Evolutionary conservation across 2,329 filamentous ascomycete genomes (phyloP), one percentile per base, ranked within the genome.

Genomic region (Cercospora nicotianae): DNA sequence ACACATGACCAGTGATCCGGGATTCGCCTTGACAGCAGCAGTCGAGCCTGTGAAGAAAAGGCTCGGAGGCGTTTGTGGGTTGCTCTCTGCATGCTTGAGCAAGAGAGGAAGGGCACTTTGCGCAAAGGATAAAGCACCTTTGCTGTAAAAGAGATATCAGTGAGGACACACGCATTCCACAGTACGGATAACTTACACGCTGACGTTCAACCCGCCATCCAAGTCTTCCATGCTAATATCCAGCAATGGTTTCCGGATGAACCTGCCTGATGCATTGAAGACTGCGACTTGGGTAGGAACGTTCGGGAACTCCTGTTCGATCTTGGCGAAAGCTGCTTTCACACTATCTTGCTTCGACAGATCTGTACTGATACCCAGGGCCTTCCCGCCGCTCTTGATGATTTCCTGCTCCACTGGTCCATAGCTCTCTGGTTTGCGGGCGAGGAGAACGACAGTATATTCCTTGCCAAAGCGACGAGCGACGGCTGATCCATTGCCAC

Each of bases 1-100:
- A 91, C 92, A 77, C 92, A 95, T 78, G 9, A 83, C 81, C 0
- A 91, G 87, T 12, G 65, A 67, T 9, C 65, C 66, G 3, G 62
- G 65, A 6, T 87, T 90, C 1, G 90, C 91, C 73, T 89, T 90
- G 13, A 94, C 72, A 0, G 90, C 91, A 0, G 92, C 93, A 0
- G 93, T 96, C 0, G 93, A 92, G 26, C 93, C 93, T 0, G 92
- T 96, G 79, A 95, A 90, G 75, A 96, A 89, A n/a, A 96, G 82
- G 0, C 90, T 89, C 0, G 92, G 92, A 1, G 92, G 91, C 74
- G 92, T 79, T 28, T 85, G 81, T 0, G 85, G 77, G 0, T 79
- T 78, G 36, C 79, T 75, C 23, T 74, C 72, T 0, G 88, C 85
- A 0, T 87, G 83, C 16, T 87, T 83, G 2, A 93, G 84, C 1